Conservation (phyloP, 140 eudicot genomes). For the Cichorium intybus region DNA sequence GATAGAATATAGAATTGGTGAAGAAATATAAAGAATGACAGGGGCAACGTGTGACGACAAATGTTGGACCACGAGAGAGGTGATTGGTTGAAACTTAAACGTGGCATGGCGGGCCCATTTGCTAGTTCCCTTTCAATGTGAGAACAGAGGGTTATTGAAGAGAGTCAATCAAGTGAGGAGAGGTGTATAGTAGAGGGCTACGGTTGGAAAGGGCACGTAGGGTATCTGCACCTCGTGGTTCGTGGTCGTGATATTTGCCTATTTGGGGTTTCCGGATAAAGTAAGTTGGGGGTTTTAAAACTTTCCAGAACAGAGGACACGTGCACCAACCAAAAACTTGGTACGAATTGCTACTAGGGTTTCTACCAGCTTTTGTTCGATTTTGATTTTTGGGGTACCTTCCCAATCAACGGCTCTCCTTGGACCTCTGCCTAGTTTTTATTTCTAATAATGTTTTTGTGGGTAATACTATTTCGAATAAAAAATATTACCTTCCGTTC, state of each 20-base stretch:
- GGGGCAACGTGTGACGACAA: conserved; percentile 40
- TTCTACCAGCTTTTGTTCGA: conserved; percentile 20
- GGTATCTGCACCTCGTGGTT: conserved; percentile 22
- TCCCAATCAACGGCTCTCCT: conserved; percentile 16
- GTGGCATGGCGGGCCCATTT: conserved; percentile 45
- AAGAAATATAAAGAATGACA: conserved; percentile 24
- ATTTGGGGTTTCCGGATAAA: conserved; percentile 26
- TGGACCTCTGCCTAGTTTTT: neutral
- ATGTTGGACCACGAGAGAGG: conserved; percentile 12
- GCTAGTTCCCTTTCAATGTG: conserved; percentile 1
- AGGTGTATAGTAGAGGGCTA: conserved; percentile 36
- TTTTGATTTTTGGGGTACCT: neutral
- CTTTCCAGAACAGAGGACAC: conserved; percentile 20
- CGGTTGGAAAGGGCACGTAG: conserved; percentile 50
- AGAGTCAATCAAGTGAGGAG: conserved; percentile 40
- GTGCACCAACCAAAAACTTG: conserved; percentile 25
- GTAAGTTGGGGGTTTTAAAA: conserved; percentile 14
- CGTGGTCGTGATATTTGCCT: neutral
- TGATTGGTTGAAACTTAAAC: conserved; percentile 36
- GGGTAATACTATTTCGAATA: neutral
- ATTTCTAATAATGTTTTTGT: neutral
- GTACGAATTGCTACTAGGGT: conserved; percentile 21
- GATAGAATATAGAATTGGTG: neutral
- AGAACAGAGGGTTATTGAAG: neutral
- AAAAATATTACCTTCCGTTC: no score